phyloP scores from a whole-genome alignment of 345 rosid genomes.

The Syzygium jambos region DNA sequence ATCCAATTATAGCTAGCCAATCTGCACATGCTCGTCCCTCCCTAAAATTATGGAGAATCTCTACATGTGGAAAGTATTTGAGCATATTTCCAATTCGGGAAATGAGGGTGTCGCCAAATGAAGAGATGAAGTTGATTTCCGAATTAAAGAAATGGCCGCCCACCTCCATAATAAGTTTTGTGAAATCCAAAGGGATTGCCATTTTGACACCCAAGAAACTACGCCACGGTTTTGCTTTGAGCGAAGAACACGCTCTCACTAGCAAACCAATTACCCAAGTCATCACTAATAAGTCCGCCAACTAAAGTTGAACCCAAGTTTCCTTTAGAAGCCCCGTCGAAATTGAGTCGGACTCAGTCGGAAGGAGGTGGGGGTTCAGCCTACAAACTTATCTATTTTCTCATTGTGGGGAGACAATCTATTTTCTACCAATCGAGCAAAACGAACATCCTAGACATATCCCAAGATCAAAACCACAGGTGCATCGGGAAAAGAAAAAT shows the following conservation, averaged over 20 bases:
- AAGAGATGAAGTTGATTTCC: too few species aligned
- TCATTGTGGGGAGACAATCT: background rate
- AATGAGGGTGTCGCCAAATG: too few species aligned
- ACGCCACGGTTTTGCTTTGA: background rate
- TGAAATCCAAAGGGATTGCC: background rate
- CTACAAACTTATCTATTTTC: background rate
- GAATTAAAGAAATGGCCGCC: too few species aligned
- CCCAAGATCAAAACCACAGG: background rate
- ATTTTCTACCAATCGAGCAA: background rate
- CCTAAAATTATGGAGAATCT: background rate
- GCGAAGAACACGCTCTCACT: background rate
- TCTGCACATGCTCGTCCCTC: background rate
- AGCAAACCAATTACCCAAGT: background rate
- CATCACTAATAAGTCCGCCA: background rate
- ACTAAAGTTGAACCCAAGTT: background rate
- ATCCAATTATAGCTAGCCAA: background rate
- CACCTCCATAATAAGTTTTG: background rate
- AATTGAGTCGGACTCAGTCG: background rate
- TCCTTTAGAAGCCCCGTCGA: background rate
- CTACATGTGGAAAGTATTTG: too few species aligned
- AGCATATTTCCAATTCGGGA: too few species aligned
- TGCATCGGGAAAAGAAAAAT: background rate
- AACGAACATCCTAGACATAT: background rate
- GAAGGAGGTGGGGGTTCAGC: background rate
- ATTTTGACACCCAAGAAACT: background rate